Evolutionary conservation across 352 stramenopile species (phyloP), one percentile per base, ranked within the genome.

Genomic region (Blastocystis sp.): DNA sequence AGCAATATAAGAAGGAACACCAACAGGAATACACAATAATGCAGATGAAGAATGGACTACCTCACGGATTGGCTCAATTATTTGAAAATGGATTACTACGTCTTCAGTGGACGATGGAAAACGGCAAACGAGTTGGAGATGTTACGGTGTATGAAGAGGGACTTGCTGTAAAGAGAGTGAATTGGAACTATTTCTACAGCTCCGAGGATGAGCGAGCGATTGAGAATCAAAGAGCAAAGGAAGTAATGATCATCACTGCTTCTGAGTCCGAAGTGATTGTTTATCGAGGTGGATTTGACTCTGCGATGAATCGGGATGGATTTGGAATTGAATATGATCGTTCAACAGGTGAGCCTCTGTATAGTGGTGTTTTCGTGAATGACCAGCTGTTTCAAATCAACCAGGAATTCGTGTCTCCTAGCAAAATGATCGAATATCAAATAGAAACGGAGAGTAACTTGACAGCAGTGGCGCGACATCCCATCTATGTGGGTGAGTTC

Each of bases 321-420:
- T 27, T 56, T 19, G 64, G 64, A n/a, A 33, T 54, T 3, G 64
- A 48, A 24, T 76, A 76, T 27, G 64, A 76, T 44, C 35, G 53
- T 30, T 27, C 44, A 19, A 76, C 30, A 15, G 64, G 64, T 5
- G 30, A 24, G 3, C 11, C 53, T 9, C n/a, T 76, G 30, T 22
- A 27, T 56, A n/a, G 5, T 48, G 64, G 64, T 0, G 33, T 76
- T 27, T 76, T 37, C 30, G 53, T n/a, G 33, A 27, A 76, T 2
- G 33, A 76, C 13, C 11, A 44, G 1, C n/a, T 76, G 64, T 76
- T 48, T 51, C 64, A 76, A n/a, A 44, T 76, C 7, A 27, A 7
- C n/a, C 64, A 76, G 35, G 64, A 76, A 44, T 76, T 76, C 64
- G 64, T 56, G 64, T 53, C 5, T 13, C 19, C 35, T 5, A 76